Percentiles rank a stretch among this genome's conserved stretches.
phyloP scores from a whole-genome alignment of 2,329 filamentous ascomycete species.

The Trichoderma sp. region DNA sequence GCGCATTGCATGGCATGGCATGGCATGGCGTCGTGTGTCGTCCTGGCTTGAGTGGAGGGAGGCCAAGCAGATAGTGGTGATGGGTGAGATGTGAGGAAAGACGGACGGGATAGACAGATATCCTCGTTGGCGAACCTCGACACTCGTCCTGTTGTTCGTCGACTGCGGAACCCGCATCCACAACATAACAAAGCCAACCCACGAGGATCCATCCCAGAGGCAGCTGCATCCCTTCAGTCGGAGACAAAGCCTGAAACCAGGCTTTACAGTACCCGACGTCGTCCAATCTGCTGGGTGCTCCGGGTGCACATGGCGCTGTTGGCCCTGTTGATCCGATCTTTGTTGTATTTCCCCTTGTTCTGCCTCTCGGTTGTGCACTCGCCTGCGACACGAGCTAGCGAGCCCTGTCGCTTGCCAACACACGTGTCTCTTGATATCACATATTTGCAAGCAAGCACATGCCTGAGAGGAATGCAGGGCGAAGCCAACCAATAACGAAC shows the following conservation, averaged over 20 bases:
- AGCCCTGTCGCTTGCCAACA: constrained; percentile 12
- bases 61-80: neutral
- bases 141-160: neutral
- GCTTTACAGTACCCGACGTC: neutral
- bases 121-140: neutral
- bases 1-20: constrained; percentile 25
- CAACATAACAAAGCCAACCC: neutral
- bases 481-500: constrained; percentile 7
- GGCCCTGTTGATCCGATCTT: neutral
- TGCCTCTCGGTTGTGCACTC: neutral
- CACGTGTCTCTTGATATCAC: constrained; percentile 10
- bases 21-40: neutral
- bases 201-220: neutral
- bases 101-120: neutral
- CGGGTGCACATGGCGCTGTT: constrained; percentile 8
- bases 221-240: neutral
- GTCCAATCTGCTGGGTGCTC: constrained; percentile 2
- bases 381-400: constrained; percentile 9
- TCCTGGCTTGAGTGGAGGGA: neutral
- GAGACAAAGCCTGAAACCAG: constrained; percentile 10
- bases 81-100: neutral
- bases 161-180: neutral
- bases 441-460: constrained; percentile 19
- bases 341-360: neutral
- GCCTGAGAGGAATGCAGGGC: constrained; percentile 19